Conservation (phyloP, 2,329 filamentous ascomycete genomes). For the Fusarium scirpi region DNA sequence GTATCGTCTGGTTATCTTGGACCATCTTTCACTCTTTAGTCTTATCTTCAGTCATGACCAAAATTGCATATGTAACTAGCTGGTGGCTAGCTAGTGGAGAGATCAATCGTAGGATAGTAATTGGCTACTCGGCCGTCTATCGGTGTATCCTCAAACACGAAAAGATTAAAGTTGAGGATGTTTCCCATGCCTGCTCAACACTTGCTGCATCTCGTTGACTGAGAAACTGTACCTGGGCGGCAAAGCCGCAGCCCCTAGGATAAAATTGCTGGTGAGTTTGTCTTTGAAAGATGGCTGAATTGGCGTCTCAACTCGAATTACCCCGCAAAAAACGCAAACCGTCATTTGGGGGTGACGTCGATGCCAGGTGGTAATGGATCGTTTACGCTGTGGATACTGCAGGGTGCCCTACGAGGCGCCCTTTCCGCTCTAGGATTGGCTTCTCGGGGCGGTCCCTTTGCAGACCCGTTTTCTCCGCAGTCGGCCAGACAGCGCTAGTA, state of each 20-base stretch:
- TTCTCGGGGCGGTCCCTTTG: constrained; percentile 27
- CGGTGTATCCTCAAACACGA: constrained; percentile 4
- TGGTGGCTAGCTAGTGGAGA: constrained; percentile 8
- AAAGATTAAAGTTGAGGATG: background rate
- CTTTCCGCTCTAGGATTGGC: constrained; percentile 29
- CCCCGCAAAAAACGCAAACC: constrained; percentile 41
- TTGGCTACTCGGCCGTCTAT: constrained; percentile 4
- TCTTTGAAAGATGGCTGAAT: constrained; percentile 8
- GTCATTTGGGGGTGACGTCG: constrained; percentile 42
- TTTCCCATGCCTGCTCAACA: constrained; percentile 1
- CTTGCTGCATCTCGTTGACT: constrained; percentile 8
- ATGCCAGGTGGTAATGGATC: constrained; percentile 20
- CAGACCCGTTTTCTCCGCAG: constrained; percentile 37
- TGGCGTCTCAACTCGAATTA: constrained; percentile 17
- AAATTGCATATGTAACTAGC: constrained; percentile 3
- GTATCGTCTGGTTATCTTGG: background rate
- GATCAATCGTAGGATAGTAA: constrained; percentile 13
- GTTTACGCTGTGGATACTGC: constrained; percentile 11
- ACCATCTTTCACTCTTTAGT: background rate
- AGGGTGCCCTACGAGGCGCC: constrained; percentile 27
- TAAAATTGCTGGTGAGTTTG: constrained; percentile 23
- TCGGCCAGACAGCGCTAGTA: constrained; percentile 20
- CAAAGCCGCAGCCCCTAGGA: constrained; percentile 16
- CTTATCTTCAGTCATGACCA: constrained; percentile 6
- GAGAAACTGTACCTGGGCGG: constrained; percentile 24